Evolutionary conservation across 108 stramenopile species (phyloP).

Genomic region (Cylindrotheca fusiformis): DNA sequence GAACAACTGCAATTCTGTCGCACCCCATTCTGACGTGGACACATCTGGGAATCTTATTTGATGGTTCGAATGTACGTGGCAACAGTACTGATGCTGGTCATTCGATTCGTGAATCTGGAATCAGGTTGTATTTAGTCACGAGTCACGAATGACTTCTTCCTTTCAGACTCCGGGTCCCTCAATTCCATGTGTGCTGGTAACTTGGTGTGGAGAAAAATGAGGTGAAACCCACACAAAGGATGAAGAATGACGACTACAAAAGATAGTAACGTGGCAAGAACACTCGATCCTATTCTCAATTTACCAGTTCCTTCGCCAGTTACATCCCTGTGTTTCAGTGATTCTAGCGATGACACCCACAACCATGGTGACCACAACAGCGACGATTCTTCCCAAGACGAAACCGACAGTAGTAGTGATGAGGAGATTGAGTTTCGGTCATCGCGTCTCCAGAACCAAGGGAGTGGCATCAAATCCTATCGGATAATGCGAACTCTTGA

Average conservation of each 20-base stretch:
- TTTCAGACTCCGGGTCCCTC: too few relatives aligned
- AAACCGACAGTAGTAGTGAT: constrained; percentile 10
- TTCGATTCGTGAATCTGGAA: too few relatives aligned
- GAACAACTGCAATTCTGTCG: too few relatives aligned
- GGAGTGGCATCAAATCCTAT: background rate
- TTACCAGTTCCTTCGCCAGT: constrained; percentile 20
- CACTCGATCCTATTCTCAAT: constrained; percentile 26
- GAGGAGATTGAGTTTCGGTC: constrained; percentile 27
- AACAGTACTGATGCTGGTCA: too few relatives aligned
- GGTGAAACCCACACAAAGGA: background rate
- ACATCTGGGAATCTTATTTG: too few relatives aligned
- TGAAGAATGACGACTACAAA: background rate
- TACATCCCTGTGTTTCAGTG: constrained; percentile 21
- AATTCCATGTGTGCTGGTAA: too few relatives aligned
- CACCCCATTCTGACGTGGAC: too few relatives aligned
- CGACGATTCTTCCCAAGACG: constrained; percentile 3
- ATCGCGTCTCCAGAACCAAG: background rate
- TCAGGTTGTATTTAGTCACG: too few relatives aligned
- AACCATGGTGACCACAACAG: constrained; percentile 15
- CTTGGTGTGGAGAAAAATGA: background rate
- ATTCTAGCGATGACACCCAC: background rate
- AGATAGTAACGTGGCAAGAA: too few relatives aligned
- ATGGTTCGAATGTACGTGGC: too few relatives aligned
- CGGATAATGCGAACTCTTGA: background rate
- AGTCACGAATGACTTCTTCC: too few relatives aligned